Base-by-base conservation (phyloP, 441 rosid species). In the Bocquillonia castaneifolia region DNA sequence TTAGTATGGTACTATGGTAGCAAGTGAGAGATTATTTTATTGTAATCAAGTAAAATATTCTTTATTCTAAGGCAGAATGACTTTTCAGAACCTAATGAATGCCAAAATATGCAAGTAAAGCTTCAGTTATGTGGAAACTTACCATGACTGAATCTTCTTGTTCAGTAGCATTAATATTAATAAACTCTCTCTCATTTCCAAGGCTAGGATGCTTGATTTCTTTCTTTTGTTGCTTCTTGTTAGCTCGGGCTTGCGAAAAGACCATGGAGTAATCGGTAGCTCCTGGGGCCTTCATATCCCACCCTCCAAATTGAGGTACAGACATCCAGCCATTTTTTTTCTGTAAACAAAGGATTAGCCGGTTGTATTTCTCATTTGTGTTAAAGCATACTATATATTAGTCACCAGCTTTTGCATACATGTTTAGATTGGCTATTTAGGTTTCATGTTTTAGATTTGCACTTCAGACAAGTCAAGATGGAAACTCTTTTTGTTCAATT, bases 251-350 rank as follows among this genome's bases (percentile, higher is more conserved):
- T 63, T 50, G 75, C 0, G 86, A 64, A 72, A 91, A 89, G 50
- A 84, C 91, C 79, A 85, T 52, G n/a, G 97, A 87, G 70, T 91
- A 91, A 67, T 86, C 72, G 0, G 86, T 84, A 10, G 77, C 78
- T 29, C 77, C 88, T 4, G 77, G 73, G 60, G 68, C 73, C 65
- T 78, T 79, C 39, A 81, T 83, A 71, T 88, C 91, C 96, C 97
- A 91, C 8, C 76, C 92, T 74, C 97, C 97, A 52, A 91, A 91
- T 78, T 83, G 88, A 58, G 96, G 96, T 57, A 88, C 80, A 22
- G 93, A 65, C 72, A 64, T 58, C 88, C 85, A 80, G 22, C 71
- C 82, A 62, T 51, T 40, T 25, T 78, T 74, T 25, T 78, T 76
- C 88, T 87, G 83, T 18, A 61, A 6, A 58, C 39, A 52, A 12